Conservation (phyloP, 176 grass and related monocot species). For the Rhynchospora breviuscula region DNA sequence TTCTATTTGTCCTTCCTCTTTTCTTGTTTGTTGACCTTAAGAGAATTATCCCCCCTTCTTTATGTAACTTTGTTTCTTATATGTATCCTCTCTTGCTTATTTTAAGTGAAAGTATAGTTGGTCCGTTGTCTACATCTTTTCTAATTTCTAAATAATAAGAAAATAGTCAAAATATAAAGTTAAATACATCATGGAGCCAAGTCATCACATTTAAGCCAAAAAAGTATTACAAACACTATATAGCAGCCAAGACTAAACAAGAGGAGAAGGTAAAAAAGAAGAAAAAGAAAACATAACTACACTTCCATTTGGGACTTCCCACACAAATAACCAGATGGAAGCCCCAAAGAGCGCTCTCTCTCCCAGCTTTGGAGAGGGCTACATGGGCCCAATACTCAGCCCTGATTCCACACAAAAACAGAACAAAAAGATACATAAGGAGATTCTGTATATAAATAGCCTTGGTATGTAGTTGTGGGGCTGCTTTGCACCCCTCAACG, state of each 20-base stretch:
- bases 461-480: slow-evolving; percentile 27
- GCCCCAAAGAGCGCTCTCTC: slow-evolving; percentile 42
- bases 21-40: background rate
- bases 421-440: slow-evolving; percentile 12
- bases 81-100: background rate
- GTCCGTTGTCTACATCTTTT: background rate
- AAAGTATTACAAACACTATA: slow-evolving; percentile 22
- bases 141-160: background rate
- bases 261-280: background rate
- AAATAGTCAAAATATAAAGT: background rate
- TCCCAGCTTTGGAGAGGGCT: slow-evolving; percentile 68
- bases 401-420: slow-evolving; percentile 17
- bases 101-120: background rate
- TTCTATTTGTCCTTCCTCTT: too few relatives aligned
- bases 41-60: background rate
- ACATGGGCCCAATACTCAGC: slow-evolving; percentile 32
- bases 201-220: slow-evolving; percentile 17
- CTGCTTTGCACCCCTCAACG: slow-evolving; percentile 39
- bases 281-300: slow-evolving; percentile 1
- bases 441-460: slow-evolving; percentile 29
- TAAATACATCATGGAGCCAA: background rate
- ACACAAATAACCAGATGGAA: slow-evolving; percentile 30
- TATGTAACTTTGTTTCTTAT: background rate
- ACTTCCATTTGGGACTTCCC: slow-evolving; percentile 25
- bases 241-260: slow-evolving; percentile 4